phyloP scores from a whole-genome alignment of 225 moss, liverwort and hornwort species.

The Climacium dendroides region DNA sequence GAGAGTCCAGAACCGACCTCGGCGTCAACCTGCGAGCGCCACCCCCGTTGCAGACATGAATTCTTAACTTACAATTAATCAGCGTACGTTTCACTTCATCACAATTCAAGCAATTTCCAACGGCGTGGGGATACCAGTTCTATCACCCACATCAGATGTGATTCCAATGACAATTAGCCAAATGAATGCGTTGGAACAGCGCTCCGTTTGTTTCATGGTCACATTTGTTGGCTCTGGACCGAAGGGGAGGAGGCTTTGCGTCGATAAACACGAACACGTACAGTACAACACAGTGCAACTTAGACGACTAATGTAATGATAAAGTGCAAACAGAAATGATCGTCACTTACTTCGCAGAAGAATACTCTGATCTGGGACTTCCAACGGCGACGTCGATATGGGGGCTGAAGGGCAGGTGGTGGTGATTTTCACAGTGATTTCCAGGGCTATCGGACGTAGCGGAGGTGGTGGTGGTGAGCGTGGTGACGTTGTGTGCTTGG shows the following conservation, averaged over 20 bases:
- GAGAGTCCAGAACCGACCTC: conserved; percentile 1
- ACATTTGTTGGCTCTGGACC: neutral
- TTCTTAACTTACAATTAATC: neutral
- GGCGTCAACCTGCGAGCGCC: neutral
- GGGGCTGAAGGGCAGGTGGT: neutral
- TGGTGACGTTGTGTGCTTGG: neutral
- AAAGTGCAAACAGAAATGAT: neutral
- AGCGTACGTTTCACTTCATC: neutral
- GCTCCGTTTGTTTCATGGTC: neutral
- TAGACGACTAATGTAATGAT: neutral
- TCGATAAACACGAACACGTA: neutral
- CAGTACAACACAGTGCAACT: neutral
- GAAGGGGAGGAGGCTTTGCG: neutral
- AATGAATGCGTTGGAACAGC: neutral
- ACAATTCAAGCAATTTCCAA: neutral
- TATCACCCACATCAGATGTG: neutral
- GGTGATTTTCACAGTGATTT: neutral
- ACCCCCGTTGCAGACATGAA: neutral
- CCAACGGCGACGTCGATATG: conserved; percentile 1
- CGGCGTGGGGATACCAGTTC: neutral
- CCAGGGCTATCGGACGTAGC: neutral
- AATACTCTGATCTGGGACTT: conserved; percentile 1
- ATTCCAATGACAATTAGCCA: neutral
- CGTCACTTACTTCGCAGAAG: neutral
- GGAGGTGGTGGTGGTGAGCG: neutral